Evolutionary conservation across 192 early-diverging fungal genomes (phyloP), one percentile per base, ranked within the genome.

Genomic region (Coemansia pectinata): DNA sequence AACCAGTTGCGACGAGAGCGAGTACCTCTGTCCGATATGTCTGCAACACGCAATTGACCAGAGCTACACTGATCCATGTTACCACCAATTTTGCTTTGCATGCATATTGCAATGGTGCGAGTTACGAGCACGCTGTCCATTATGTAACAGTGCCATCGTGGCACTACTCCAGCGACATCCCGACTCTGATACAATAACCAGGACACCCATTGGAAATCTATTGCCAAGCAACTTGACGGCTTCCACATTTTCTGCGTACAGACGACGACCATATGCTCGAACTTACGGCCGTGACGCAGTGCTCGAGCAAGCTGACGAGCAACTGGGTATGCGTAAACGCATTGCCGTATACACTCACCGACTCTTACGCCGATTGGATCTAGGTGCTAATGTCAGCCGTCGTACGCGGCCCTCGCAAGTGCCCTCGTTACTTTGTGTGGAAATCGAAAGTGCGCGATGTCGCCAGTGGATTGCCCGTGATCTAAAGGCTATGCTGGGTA

Each of bases 71-170:
- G 71, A 77, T 1, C 75, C 74, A 17, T 87, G 86, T 60, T 87
- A 69, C 62, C 86, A 87, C 48, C 70, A 71, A 29, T 87, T 76
- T 55, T 87, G 86, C 65, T 69, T 73, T 15, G 0, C 7, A 9
- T 87, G 86, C 39, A 73, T 86, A n/a, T 33, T 70, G 29, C 81
- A 87, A 36, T 87, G 86, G 86, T 45, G 78, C 12, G 66, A 72
- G 36, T 62, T 73, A 8, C 62, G 68, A 23, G 42, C 70, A 5
- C 52, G 66, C 8, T 87, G 86, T 50, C 86, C 86, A 0, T 58
- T 87, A 0, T 87, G 86, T 70, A 87, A 87, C 44, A 14, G 39
- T 5, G 17, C 23, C 4, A 39, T 66, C 3, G n/a, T 34, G 5
- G 50, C 73, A 10, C 44, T 81, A 9, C 36, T 86, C 21, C 65